Base-by-base conservation (phyloP, 768 basidiomycete species). In the Russula compacta region DNA sequence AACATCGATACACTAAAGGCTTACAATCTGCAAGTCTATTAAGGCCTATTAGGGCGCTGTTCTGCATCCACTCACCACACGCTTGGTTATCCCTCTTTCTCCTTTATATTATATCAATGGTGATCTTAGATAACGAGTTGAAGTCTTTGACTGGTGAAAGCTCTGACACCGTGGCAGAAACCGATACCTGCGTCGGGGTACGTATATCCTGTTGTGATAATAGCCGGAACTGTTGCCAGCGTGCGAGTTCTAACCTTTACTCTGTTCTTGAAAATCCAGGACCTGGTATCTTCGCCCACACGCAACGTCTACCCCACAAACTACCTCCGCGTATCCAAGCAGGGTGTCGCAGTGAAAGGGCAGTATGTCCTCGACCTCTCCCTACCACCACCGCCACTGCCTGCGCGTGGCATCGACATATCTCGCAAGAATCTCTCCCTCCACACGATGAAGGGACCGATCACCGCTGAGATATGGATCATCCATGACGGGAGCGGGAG, bases 291-390 rank as follows among this genome's bases (percentile, higher is more conserved):
- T 29, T 29, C 24, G 24, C 24, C 24, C 24, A 29, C 24, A 29
- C 24, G 29, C 15, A 24, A 9, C 24, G 32, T 48, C 11, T 24
- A 38, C 4, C 53, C 44, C 12, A 44, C 53, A 4, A 60, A 60
- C 24, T 50, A 55, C 21, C 15, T 60, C 2, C 29, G 32, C 1
- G 39, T 60, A 9, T 60, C 46, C 19, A 60, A 43, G 40, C 11
- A 11, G 1, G 46, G 33, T 11, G 17, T 14, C 12, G 35, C 17
- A 17, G 52, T 59, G 9, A 9, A 53, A 19, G 52, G 59, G 14
- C 44, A 53, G 6, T 60, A 53, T 29, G 29, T 46, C n/a, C 50
- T 61, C 38, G 43, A 61, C 38, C 43, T 57, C 39, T 43, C 55
- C 19, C 43, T 61, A 2, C 24, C 42, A 14, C 55, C 35, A 17